A percentile compares a stretch with the other conserved stretches of the same genome.
Conservation (phyloP, 352 stramenopile species). For the Globisporangium nodosum region DNA sequence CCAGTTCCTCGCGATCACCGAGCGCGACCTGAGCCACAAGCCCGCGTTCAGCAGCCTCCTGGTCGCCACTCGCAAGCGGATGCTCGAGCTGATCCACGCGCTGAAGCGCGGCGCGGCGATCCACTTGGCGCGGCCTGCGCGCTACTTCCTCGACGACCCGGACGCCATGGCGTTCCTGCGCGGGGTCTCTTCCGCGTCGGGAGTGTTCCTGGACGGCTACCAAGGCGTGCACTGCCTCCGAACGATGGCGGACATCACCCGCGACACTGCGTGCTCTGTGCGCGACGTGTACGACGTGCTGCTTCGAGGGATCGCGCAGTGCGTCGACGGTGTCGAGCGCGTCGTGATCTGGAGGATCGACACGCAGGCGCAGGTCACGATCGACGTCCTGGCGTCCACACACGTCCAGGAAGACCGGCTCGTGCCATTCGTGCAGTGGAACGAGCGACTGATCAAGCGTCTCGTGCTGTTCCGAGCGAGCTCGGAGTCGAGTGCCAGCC, state of each 20-base stretch:
- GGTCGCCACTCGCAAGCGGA: conserved; percentile 40
- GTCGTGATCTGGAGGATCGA: conserved; percentile 54
- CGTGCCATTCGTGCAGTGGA: conserved; percentile 48
- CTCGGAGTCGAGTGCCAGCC: background rate
- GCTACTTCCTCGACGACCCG: conserved; percentile 46
- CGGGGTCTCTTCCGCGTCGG: conserved; percentile 28
- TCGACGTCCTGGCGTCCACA: conserved; percentile 49
- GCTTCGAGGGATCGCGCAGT: conserved; percentile 35
- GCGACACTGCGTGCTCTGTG: conserved; percentile 24
- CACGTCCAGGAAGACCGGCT: conserved; percentile 56
- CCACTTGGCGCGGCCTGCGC: conserved; percentile 26
- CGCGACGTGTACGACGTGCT: conserved; percentile 57
- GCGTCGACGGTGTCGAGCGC: conserved; percentile 32
- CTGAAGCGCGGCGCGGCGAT: conserved; percentile 35
- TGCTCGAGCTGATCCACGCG: conserved; percentile 46
- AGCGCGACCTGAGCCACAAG: conserved; percentile 49
- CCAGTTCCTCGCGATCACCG: conserved; percentile 38
- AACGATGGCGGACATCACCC: conserved; percentile 35
- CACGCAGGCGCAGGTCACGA: conserved; percentile 15
- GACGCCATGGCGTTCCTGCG: conserved; percentile 48
- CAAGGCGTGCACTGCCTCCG: conserved; percentile 49
- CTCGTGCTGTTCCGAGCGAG: conserved; percentile 51
- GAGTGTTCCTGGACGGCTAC: conserved; percentile 42
- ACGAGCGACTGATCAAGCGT: conserved; percentile 57
- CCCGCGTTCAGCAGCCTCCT: conserved; percentile 44